A percentile compares a stretch with the other conserved stretches of the same genome.
phyloP scores from a whole-genome alignment of 2,329 filamentous ascomycete species.

The Ophiostoma ulmi region DNA sequence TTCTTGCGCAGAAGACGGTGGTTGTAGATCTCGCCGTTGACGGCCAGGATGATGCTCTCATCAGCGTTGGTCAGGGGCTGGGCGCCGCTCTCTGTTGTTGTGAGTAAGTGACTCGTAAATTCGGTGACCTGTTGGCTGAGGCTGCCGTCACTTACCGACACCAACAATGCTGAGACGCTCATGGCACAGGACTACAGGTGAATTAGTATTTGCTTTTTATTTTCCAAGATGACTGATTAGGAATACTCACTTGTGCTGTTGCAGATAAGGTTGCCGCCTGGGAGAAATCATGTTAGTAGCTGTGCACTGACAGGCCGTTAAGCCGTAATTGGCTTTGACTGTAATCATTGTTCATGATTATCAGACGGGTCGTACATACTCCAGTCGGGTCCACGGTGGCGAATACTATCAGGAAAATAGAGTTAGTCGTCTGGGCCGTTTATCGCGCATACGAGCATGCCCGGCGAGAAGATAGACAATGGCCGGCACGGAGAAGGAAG shows the following conservation, averaged over 20 bases:
- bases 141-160: conserved; percentile 61
- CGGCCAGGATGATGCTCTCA: conserved; percentile 79
- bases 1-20: conserved; percentile 89
- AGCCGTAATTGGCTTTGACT: not conserved
- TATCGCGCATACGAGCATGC: conserved; percentile 27
- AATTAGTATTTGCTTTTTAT: conserved; percentile 24
- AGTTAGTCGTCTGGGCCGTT: conserved; percentile 25
- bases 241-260: conserved; percentile 77
- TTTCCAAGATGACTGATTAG: not conserved
- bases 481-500: conserved; percentile 9
- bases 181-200: conserved; percentile 75
- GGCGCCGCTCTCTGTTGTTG: conserved; percentile 72
- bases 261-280: conserved; percentile 80
- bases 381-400: conserved; percentile 97
- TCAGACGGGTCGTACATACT: conserved; percentile 48
- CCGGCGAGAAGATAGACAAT: not conserved
- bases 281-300: conserved; percentile 25
- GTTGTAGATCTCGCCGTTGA: conserved; percentile 99
- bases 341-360: not conserved
- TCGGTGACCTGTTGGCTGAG: conserved; percentile 10
- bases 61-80: conserved; percentile 94
- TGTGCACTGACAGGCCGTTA: not conserved
- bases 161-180: conserved; percentile 97
- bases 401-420: conserved; percentile 55
- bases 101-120: conserved; percentile 30